phyloP scores from a whole-genome alignment of 371 early-diverging fungal genomes.

The Mucor irregularis region DNA sequence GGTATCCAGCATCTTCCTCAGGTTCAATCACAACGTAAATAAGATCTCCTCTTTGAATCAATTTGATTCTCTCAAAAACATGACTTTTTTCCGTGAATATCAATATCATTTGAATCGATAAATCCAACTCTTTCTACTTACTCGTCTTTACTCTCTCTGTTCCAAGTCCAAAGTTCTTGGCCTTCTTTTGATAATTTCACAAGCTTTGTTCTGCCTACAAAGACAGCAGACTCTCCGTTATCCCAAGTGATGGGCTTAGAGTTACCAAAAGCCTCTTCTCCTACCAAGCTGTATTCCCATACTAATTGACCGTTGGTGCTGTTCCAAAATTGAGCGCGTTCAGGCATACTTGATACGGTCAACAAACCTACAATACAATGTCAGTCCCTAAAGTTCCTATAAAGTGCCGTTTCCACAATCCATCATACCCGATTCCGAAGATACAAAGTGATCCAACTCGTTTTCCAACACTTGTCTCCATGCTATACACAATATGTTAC shows the following conservation, averaged over 20 bases:
- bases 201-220: constrained; percentile 8
- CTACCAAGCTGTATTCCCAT: constrained; percentile 19
- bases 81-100: too few species aligned
- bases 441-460: constrained; percentile 16
- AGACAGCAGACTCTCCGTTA: constrained; percentile 17
- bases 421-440: constrained; percentile 24
- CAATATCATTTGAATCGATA: neutral
- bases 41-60: constrained; percentile 9
- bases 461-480: constrained; percentile 55
- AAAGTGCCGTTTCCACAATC: neutral
- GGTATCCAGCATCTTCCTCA: constrained; percentile 2
- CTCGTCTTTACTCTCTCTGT: constrained; percentile 8
- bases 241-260: constrained; percentile 14
- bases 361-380: constrained; percentile 37
- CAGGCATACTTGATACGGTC: constrained; percentile 37
- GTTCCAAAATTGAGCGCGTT: constrained; percentile 54
- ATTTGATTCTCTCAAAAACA: constrained; percentile 6
- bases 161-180: constrained; percentile 24
- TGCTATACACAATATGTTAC: constrained; percentile 19
- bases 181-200: constrained; percentile 21
- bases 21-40: constrained; percentile 20
- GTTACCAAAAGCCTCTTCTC: constrained; percentile 3
- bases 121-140: neutral
- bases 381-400: neutral
- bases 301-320: constrained; percentile 25